Percentiles rank a stretch among this genome's conserved stretches.
phyloP scores from a whole-genome alignment of 2,329 filamentous ascomycete species.

The Alternaria sp. region DNA sequence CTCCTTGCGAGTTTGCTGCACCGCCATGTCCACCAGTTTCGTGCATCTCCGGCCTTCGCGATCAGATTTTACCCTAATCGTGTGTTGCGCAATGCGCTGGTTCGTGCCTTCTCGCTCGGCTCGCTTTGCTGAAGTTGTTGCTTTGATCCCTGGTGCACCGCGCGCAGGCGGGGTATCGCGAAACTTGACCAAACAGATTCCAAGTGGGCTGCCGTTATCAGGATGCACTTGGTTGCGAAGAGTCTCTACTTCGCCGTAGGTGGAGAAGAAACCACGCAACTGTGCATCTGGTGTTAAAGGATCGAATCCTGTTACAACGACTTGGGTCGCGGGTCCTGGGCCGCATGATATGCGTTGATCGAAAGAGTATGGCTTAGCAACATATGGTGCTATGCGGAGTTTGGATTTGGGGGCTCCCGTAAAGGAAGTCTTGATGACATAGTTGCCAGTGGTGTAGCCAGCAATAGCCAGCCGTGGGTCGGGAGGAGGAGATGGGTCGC shows the following conservation, averaged over 20 bases:
- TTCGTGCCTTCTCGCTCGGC: conserved; percentile 81
- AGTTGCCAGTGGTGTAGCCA: conserved; percentile 64
- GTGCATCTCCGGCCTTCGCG: conserved; percentile 85
- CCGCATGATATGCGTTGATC: conserved; percentile 85
- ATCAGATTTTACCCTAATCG: conserved; percentile 86
- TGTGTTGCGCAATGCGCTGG: conserved; percentile 78
- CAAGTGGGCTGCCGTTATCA: conserved; percentile 90
- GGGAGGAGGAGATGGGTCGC: conserved; percentile 78
- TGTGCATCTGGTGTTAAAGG: conserved; percentile 83
- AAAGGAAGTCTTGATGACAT: conserved; percentile 62
- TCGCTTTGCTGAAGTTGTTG: conserved; percentile 80
- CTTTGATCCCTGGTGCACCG: conserved; percentile 66
- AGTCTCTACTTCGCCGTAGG: conserved; percentile 86
- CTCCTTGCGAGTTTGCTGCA: conserved; percentile 73
- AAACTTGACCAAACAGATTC: conserved; percentile 91
- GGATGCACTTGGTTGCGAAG: conserved; percentile 96
- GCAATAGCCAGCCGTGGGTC: conserved; percentile 81
- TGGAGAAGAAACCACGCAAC: conserved; percentile 77
- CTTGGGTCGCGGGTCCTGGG: conserved; percentile 85
- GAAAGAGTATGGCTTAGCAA: conserved; percentile 80
- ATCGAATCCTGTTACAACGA: conserved; percentile 96
- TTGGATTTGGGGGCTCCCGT: conserved; percentile 72
- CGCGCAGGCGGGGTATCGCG: conserved; percentile 69
- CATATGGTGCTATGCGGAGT: conserved; percentile 76
- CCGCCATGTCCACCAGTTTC: conserved; percentile 75